Evolutionary conservation across 2,329 filamentous ascomycete species (phyloP), one percentile per base, ranked within the genome.

Genomic region (Mariannaea elegans): DNA sequence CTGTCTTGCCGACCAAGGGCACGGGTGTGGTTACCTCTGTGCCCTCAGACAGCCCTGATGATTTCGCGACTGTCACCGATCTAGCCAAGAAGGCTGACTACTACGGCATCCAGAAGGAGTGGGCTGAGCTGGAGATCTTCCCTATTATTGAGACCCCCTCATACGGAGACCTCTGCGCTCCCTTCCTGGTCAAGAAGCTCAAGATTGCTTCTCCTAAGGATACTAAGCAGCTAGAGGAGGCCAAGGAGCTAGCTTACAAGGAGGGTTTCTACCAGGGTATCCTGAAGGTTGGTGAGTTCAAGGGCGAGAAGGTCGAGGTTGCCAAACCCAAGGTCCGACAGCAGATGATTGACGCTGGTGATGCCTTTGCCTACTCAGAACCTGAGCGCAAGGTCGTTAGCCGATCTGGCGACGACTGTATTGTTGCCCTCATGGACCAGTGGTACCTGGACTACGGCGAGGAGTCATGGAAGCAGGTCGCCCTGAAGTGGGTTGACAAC

Each of bases 131-230:
- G 54, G 92, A 97, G 65, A 94, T 97, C 56, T 75, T 93, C 62
- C 93, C 95, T 51, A 90, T 99, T 69, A 96, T 97, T 65, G 84
- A 93, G 59, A 98, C 95, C 0, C 94, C 94, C 0, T 88, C 87
- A 2, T 97, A 94, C 71, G 93, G 93, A 53, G 90, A 97, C 69
- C 83, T 97, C 59, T 91, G 91, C 47, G 95, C 95, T 1, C 89
- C 91, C 65, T 86, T 88, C 69, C 81, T 99, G 59, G 91, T 97
- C 53, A 92, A 97, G 81, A 88, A 95, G 76, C 84, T 97, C 76
- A 98, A 98, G 84, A 99, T 99, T 73, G 90, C 92, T 65, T 98
- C 94, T 12, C 94, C 95, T 63, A 99, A 99, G 79, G 95, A 99
- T 73, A 86, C 89, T 32, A 95, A 92, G 75, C 78, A 94, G 78